Evolutionary conservation across 257 asterid genomes (phyloP).

Genomic region (Pogostemon cablin): DNA sequence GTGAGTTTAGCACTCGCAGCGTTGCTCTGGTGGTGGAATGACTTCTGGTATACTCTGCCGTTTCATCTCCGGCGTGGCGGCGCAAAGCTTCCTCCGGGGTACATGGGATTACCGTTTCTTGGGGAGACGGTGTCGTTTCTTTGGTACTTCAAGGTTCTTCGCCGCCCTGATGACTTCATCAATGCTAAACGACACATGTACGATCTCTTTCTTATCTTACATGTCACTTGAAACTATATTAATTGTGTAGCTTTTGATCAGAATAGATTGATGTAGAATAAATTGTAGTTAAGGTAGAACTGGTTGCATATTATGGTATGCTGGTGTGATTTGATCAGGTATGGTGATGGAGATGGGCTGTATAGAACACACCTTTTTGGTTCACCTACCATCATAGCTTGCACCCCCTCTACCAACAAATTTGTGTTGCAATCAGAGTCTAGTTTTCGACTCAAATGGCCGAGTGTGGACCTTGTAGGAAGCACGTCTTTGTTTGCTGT

Average conservation of each 20-base stretch:
- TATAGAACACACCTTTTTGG: conserved; percentile 60
- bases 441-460: conserved; percentile 41
- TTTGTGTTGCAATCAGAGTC: conserved; percentile 46
- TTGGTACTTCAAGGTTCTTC: conserved; percentile 54
- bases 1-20: conserved; percentile 33
- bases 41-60: conserved; percentile 45
- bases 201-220: neutral
- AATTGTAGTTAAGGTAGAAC: neutral
- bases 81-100: conserved; percentile 55
- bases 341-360: conserved; percentile 55
- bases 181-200: conserved; percentile 51
- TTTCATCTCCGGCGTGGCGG: conserved; percentile 26
- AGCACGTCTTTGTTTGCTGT: conserved; percentile 33
- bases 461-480: conserved; percentile 45
- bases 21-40: conserved; percentile 55
- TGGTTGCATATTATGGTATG: neutral
- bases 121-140: conserved; percentile 57
- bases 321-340: conserved; percentile 36
- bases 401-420: conserved; percentile 47
- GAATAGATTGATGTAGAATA: neutral
- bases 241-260: neutral
- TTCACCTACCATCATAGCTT: conserved; percentile 49
- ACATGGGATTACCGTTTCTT: conserved; percentile 60
- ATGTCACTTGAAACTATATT: no score
- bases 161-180: conserved; percentile 57